Evolutionary conservation across 192 early-diverging fungal genomes (phyloP), one percentile per base, ranked within the genome.

Genomic region (Coemansia sp.): DNA sequence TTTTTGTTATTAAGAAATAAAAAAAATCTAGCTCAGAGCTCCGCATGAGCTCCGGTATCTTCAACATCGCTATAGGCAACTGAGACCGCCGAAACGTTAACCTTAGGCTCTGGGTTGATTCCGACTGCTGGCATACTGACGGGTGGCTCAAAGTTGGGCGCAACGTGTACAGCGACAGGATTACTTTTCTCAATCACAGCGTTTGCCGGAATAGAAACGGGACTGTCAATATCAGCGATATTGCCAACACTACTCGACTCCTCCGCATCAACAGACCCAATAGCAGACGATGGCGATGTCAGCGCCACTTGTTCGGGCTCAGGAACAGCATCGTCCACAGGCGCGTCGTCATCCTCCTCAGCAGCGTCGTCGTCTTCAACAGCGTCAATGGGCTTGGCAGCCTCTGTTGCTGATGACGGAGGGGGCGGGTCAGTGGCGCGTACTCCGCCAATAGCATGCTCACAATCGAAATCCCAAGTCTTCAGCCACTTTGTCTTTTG

Each of bases 381-480:
- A 27, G 2, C 27, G 5, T 6, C 32, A 24, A 9, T 34, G 8
- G 30, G 34, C 45, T 63, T 43, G 27, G 27, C 62, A 12, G 8
- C 27, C 29, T n/a, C 24, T 18, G 50, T 12, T 4, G 50, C 3
- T 22, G 56, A 30, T 0, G 55, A 0, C 2, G 71, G 70, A 40
- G 75, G 70, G 32, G 75, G 56, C 20, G 71, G 68, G 24, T 73
- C 47, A 32, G 68, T 74, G 20, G 78, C 70, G 16, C 63, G 45
- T 5, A 60, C 62, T 12, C 79, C 79, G 55, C 79, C 79, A 45
- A 82, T 27, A 0, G 79, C 74, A 45, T 82, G 80, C 55, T 88
- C 84, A 69, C 93, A 94, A 64, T 91, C 89, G 73, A 87, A 91
- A 69, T 93, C 92, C 95, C 95, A 99, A 0, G 88, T 87, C 1